Evolutionary conservation across 495 filamentous ascomycete species (phyloP).

Genomic region (Elaphomyces granulatus): DNA sequence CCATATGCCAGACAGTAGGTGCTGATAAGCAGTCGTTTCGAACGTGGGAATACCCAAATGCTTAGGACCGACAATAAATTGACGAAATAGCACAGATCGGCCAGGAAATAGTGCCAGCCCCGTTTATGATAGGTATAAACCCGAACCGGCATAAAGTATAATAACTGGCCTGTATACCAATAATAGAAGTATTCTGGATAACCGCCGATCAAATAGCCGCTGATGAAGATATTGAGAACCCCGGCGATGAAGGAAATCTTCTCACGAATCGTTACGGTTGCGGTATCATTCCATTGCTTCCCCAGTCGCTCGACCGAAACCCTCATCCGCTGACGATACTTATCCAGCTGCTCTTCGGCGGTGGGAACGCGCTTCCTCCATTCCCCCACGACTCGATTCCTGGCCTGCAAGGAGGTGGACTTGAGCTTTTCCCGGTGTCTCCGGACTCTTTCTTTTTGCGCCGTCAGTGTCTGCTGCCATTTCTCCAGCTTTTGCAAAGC

Average conservation of each 20-base stretch:
- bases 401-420: constrained; percentile 38
- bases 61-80: constrained; percentile 72
- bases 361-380: constrained; percentile 70
- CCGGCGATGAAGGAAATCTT: constrained; percentile 93
- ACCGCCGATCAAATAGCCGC: constrained; percentile 82
- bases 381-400: constrained; percentile 71
- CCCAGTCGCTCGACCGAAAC: constrained; percentile 74
- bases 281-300: constrained; percentile 75
- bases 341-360: constrained; percentile 82
- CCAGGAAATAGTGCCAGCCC: constrained; percentile 94
- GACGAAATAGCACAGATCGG: constrained; percentile 96
- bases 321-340: constrained; percentile 77
- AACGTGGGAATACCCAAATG: constrained; percentile 82
- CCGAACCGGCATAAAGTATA: constrained; percentile 94
- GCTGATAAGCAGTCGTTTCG: constrained; percentile 83
- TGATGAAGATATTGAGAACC: constrained; percentile 93
- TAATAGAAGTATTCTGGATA: constrained; percentile 74
- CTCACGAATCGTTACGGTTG: constrained; percentile 75
- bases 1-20: constrained; percentile 86
- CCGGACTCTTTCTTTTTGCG: constrained; percentile 74
- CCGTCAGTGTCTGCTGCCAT: constrained; percentile 60
- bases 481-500: constrained; percentile 81
- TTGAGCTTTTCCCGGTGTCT: constrained; percentile 66
- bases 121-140: constrained; percentile 77
- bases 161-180: constrained; percentile 77